Percentiles rank a stretch among this genome's conserved stretches.
phyloP scores from a whole-genome alignment of 805 yeast species.

The Wickerhamomyces canadensis region DNA sequence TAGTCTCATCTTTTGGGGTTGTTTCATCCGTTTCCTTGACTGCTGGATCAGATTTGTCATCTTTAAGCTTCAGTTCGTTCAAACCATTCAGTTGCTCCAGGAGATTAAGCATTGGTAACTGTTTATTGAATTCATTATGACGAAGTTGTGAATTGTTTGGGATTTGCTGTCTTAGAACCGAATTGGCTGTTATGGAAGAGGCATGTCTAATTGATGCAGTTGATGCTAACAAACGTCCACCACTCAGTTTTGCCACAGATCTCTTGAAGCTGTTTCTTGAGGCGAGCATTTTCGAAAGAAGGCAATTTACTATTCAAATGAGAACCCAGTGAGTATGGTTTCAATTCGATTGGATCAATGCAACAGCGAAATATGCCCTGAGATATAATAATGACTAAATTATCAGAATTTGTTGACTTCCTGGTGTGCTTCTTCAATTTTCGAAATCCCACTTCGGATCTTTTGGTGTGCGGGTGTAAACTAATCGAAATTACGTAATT shows the following conservation, averaged over 20 bases:
- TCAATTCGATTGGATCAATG: too few species aligned
- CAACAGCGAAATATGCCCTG: too few species aligned
- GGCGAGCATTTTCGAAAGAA: slow-evolving; percentile 3
- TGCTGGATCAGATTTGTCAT: slow-evolving; percentile 5
- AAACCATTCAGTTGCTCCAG: slow-evolving; percentile 22
- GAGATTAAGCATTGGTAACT: slow-evolving; percentile 13
- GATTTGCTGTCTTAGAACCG: neutral
- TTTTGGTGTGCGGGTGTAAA: too few species aligned
- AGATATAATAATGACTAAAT: too few species aligned
- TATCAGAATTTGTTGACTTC: too few species aligned
- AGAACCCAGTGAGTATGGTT: neutral
- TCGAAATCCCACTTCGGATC: too few species aligned
- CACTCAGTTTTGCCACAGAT: slow-evolving; percentile 1
- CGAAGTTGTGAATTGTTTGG: neutral
- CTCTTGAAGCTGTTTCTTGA: slow-evolving; percentile 5
- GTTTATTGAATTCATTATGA: slow-evolving; percentile 2
- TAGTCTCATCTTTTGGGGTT: neutral
- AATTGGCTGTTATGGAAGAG: slow-evolving; percentile 2
- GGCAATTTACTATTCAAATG: neutral
- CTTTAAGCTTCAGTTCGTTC: slow-evolving; percentile 1
- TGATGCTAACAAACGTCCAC: neutral
- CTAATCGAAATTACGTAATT: too few species aligned
- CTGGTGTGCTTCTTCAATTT: too few species aligned
- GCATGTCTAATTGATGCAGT: slow-evolving; percentile 1
- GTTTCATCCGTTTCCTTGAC: neutral